Evolutionary conservation across 2,329 filamentous ascomycete genomes (phyloP), one percentile per base, ranked within the genome.

Genomic region (Dactylellina haptotyla): DNA sequence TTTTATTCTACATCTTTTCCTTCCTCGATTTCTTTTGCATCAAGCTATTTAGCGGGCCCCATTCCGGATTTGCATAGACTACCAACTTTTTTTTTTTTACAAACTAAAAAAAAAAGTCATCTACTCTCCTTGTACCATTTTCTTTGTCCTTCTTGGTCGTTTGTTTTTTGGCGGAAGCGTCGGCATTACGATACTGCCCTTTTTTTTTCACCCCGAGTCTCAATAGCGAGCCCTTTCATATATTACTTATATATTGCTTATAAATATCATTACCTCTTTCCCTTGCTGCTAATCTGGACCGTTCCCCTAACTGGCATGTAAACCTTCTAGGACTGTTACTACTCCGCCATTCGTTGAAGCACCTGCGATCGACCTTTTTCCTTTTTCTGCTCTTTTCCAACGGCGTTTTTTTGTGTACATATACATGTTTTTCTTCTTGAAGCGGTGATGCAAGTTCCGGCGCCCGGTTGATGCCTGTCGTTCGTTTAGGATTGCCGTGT

Each of bases 31-130:
- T 28, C 26, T 59, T 67, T 67, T 37, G 43, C 30, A 51, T 67
- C 43, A 45, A 50, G 63, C 41, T 14, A 53, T 41, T 53, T 59
- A 43, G 51, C 32, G 62, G 37, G 28, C 59, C n/a, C n/a, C n/a
- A n/a, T 53, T 57, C 30, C 30, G 28, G 32, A 20, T 43, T 53
- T 56, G 54, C 48, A 73, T 73, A 66, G 56, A 73, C 53, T 65
- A 53, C 63, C 23, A 45, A 72, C 65, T 63, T 54, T 71, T 26
- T 57, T 20, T 37, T 43, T 43, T 34, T 16, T 25, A 66, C 61
- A 54, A 61, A 54, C 28, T 26, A 37, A n/a, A n/a, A n/a, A n/a
- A n/a, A n/a, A n/a, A n/a, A n/a, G n/a, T 39, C 48, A 45, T 57
- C 56, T 25, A 64, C 50, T 45, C 26, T 56, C 23, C 57, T 57